Conservation (phyloP, 495 filamentous ascomycete genomes). For the Hypoxylon lienhwacheense region DNA sequence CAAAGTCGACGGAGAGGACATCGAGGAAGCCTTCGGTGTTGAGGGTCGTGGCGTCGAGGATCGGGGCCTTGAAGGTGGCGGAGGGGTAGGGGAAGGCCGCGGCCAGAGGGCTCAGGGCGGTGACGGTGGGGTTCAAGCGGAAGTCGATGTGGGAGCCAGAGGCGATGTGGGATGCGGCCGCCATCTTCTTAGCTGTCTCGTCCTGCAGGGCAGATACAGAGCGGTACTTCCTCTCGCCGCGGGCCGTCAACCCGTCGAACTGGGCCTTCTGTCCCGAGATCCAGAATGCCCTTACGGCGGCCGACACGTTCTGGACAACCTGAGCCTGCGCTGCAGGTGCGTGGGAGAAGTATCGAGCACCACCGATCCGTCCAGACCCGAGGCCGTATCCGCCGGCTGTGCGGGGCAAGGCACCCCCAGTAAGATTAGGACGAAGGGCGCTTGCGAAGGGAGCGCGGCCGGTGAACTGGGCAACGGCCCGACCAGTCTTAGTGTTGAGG, state of each 20-base stretch:
- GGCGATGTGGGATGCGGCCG: slow-evolving; percentile 52
- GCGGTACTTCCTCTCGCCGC: slow-evolving; percentile 77
- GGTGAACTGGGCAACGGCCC: slow-evolving; percentile 65
- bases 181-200: slow-evolving; percentile 64
- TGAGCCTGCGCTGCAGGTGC: slow-evolving; percentile 80
- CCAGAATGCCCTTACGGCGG: slow-evolving; percentile 85
- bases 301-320: slow-evolving; percentile 91
- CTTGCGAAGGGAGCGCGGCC: slow-evolving; percentile 85
- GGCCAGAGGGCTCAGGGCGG: slow-evolving; percentile 68
- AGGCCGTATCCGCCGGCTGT: slow-evolving; percentile 84
- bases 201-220: slow-evolving; percentile 70
- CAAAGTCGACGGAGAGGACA: slow-evolving; percentile 83
- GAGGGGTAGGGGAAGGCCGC: slow-evolving; percentile 44
- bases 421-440: slow-evolving; percentile 87
- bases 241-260: slow-evolving; percentile 70
- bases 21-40: slow-evolving; percentile 81
- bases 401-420: slow-evolving; percentile 80
- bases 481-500: slow-evolving; percentile 65
- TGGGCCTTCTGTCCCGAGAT: slow-evolving; percentile 83
- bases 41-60: slow-evolving; percentile 56
- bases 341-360: slow-evolving; percentile 87
- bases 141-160: slow-evolving; percentile 86
- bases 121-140: slow-evolving; percentile 81
- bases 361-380: slow-evolving; percentile 65
- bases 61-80: slow-evolving; percentile 38